A percentile compares a stretch with the other conserved stretches of the same genome.
These are phyloP conservation scores for Suhomyces terraborum DNA, from an alignment of 1,139 yeast genomes.

Conservation along the genomic window DNA sequence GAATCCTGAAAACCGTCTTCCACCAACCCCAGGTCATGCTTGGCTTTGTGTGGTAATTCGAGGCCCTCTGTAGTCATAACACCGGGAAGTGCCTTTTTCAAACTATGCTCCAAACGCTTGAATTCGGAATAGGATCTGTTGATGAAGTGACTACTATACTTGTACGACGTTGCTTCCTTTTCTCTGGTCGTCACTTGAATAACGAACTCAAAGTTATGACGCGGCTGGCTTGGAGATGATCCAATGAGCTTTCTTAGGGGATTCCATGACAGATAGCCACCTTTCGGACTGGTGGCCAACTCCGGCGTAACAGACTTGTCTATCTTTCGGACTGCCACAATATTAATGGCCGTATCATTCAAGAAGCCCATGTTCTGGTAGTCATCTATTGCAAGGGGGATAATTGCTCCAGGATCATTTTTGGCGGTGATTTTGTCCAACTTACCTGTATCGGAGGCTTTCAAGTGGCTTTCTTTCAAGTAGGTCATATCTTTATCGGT, in stretches of 20 bases:
- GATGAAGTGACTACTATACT: constrained; percentile 44
- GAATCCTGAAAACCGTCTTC: constrained; percentile 1
- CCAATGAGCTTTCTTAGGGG: constrained; percentile 22
- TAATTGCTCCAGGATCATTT: constrained; percentile 3
- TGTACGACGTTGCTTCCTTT: constrained; percentile 14
- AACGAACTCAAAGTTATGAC: constrained; percentile 47
- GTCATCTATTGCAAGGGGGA: constrained; percentile 25
- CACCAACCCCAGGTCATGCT: constrained; percentile 34
- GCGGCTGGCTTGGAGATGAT: constrained; percentile 21
- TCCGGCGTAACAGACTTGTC: not conserved
- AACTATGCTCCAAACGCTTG: constrained; percentile 49
- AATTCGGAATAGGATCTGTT: constrained; percentile 70
- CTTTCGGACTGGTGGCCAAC: not conserved
- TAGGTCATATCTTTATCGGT: constrained; percentile 60
- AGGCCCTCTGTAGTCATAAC: constrained; percentile 62
- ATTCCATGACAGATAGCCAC: constrained; percentile 26
- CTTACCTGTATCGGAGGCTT: constrained; percentile 56
- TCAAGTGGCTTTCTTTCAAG: constrained; percentile 49
- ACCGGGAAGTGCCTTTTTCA: constrained; percentile 68
- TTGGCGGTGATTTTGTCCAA: constrained; percentile 35
- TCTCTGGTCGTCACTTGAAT: constrained; percentile 37
- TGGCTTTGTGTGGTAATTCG: constrained; percentile 52
- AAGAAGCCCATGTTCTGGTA: constrained; percentile 43
- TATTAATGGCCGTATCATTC: constrained; percentile 63
- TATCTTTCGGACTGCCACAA: constrained; percentile 59